phyloP scores from a whole-genome alignment of 352 stramenopile species.

The Phytopythium cucurbitacearum region DNA sequence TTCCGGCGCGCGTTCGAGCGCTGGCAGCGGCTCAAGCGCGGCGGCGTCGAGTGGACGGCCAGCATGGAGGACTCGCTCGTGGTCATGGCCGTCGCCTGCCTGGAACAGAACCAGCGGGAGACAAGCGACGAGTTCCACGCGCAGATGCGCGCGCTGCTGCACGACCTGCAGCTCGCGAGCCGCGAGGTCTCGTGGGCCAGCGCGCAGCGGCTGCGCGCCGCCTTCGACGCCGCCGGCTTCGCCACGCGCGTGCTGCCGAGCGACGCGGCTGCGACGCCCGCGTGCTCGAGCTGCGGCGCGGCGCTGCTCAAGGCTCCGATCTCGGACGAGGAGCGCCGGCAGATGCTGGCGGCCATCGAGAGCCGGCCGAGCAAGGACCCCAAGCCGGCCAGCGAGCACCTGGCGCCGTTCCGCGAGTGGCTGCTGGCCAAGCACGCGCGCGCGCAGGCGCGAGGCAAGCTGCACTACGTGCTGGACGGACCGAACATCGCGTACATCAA shows the following conservation, averaged over 20 bases:
- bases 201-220: constrained; percentile 29
- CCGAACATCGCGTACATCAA: constrained; percentile 98
- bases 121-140: constrained; percentile 15
- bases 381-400: constrained; percentile 44
- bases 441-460: constrained; percentile 14
- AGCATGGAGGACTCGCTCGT: constrained; percentile 72
- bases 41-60: constrained; percentile 61
- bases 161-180: constrained; percentile 51
- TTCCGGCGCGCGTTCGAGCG: constrained; percentile 37
- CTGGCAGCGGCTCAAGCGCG: constrained; percentile 55
- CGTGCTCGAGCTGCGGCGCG: constrained; percentile 35
- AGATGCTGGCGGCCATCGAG: constrained; percentile 58
- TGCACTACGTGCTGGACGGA: constrained; percentile 93
- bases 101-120: constrained; percentile 19
- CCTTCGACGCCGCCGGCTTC: constrained; percentile 36
- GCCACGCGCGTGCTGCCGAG: constrained; percentile 25
- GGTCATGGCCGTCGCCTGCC: constrained; percentile 57
- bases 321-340: constrained; percentile 27
- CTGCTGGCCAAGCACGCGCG: constrained; percentile 28
- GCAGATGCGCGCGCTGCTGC: constrained; percentile 58
- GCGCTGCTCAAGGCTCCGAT: constrained; percentile 41
- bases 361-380: constrained; percentile 39
- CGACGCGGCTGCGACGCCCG: constrained; percentile 32
- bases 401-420: constrained; percentile 67
- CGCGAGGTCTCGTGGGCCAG: constrained; percentile 51